Evolutionary conservation across 345 rosid genomes (phyloP).

Genomic region (Melastoma malabathricum): DNA sequence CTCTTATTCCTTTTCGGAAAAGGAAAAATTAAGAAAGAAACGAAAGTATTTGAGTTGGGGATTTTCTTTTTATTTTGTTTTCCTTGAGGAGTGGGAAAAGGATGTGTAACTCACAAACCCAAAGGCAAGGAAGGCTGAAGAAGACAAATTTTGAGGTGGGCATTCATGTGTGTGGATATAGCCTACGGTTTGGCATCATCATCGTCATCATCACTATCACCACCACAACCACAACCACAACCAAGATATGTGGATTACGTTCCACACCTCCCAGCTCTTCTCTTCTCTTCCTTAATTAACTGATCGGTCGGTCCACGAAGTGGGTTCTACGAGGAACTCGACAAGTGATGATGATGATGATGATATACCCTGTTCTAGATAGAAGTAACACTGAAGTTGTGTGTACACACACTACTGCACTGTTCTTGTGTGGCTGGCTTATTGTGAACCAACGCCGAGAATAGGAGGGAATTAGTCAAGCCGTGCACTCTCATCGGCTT

Average conservation of each 20-base stretch:
- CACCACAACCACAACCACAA: conserved; percentile 37
- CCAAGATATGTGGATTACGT: conserved; percentile 66
- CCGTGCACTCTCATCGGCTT: no score
- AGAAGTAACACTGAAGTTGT: no score
- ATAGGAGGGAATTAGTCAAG: no score
- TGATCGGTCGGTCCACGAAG: no score
- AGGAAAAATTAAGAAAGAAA: not conserved
- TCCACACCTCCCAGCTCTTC: conserved; percentile 6
- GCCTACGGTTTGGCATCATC: conserved; percentile 34
- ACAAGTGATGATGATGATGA: no score
- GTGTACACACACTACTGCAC: no score
- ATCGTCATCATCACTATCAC: not conserved
- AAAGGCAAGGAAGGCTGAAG: not conserved
- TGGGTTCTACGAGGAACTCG: no score
- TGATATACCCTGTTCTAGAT: no score
- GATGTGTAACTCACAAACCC: conserved; percentile 16
- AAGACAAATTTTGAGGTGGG: conserved; percentile 9
- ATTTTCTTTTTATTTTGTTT: conserved; percentile 1
- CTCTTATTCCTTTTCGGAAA: conserved; percentile 2
- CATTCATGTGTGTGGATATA: conserved; percentile 15
- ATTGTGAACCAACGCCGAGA: no score
- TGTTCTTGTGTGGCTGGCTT: no score
- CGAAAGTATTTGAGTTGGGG: not conserved
- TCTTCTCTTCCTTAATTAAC: no score
- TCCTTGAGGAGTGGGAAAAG: conserved; percentile 18